Evolutionary conservation across 139 green algal genomes (phyloP).

Genomic region (Tetraselmis striata): DNA sequence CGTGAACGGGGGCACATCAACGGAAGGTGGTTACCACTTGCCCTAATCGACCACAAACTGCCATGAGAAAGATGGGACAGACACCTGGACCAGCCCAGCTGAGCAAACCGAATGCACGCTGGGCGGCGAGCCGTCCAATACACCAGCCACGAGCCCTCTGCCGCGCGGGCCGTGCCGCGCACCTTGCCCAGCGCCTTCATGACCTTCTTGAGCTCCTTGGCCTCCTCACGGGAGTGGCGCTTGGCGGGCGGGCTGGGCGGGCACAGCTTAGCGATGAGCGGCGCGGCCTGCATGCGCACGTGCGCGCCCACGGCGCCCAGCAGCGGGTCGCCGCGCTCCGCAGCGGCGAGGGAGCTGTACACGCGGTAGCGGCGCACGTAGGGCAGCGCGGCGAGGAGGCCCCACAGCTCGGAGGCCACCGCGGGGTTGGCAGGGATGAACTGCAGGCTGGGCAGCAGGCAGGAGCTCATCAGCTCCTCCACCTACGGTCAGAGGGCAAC

Average conservation of each 20-base stretch:
- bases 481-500: constrained; percentile 22
- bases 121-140: too few species aligned
- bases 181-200: constrained; percentile 36
- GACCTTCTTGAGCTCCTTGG: constrained; percentile 14
- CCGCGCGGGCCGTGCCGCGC: too few species aligned
- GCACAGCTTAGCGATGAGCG: neutral
- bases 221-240: constrained; percentile 19
- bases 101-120: too few species aligned
- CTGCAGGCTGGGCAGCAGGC: constrained; percentile 53
- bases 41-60: too few species aligned
- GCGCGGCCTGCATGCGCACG: neutral
- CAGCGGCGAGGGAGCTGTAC: too few species aligned
- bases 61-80: too few species aligned
- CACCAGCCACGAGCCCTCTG: too few species aligned
- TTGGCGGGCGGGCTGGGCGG: too few species aligned
- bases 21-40: too few species aligned
- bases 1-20: too few species aligned
- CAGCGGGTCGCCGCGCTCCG: constrained; percentile 26
- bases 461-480: constrained; percentile 36
- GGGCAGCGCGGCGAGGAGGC: constrained; percentile 49
- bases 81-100: too few species aligned
- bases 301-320: constrained; percentile 11
- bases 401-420: constrained; percentile 59
- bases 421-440: constrained; percentile 48
- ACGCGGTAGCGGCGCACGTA: constrained; percentile 51